These are phyloP conservation scores for Jacaranda mimosifolia DNA, from an alignment of 257 asterid genomes.

Conservation along the genomic window DNA sequence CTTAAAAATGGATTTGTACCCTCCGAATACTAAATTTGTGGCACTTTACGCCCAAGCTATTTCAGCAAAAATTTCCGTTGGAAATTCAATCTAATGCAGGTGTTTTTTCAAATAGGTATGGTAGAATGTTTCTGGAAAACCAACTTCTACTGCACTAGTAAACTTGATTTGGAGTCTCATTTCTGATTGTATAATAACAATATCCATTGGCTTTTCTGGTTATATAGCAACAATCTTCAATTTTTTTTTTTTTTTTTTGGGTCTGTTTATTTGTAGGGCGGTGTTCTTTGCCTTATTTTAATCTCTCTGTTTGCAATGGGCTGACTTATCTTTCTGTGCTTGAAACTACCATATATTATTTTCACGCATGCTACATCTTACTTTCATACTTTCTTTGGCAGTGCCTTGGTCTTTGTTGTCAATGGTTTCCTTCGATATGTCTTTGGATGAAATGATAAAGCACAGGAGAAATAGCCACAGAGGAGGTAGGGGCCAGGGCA, in stretches of 20 bases:
- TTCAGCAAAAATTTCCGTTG: no score
- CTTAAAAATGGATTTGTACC: no score
- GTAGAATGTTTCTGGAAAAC: no score
- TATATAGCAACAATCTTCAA: not conserved
- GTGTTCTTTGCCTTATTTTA: not conserved
- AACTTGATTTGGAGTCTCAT: no score
- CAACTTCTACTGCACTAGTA: no score
- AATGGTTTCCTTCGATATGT: slow-evolving; percentile 76
- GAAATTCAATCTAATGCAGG: no score
- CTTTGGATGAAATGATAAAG: slow-evolving; percentile 89
- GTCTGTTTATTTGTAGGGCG: no score
- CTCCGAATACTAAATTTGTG: no score
- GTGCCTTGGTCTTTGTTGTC: slow-evolving; percentile 11
- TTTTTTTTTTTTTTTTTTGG: not conserved
- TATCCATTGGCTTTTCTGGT: not conserved
- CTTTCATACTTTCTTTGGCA: not conserved
- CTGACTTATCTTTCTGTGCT: not conserved
- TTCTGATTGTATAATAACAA: no score
- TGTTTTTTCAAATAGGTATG: no score
- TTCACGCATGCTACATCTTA: not conserved
- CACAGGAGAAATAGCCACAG: slow-evolving; percentile 58
- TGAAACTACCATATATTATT: not conserved
- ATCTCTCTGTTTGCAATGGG: not conserved
- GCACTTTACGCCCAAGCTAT: no score
- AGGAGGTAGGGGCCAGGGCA: slow-evolving; percentile 69